Base-by-base conservation (phyloP, 116 monocot genomes). In the Zostera marina region DNA sequence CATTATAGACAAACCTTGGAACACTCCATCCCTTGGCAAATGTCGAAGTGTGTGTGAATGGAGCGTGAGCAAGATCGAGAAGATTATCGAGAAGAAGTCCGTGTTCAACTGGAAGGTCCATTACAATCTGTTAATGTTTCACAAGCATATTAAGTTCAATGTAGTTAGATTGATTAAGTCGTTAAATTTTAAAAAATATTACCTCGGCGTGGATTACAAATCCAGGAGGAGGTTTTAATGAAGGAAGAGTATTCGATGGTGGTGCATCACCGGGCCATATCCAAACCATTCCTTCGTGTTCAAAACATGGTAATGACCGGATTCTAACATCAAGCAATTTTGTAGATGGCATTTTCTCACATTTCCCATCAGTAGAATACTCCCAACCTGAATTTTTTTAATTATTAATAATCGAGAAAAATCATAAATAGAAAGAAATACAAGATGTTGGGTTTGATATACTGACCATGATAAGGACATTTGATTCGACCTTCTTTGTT, bases 11-110 rank as follows among this genome's bases (percentile, higher is more conserved):
- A 26, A 47, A 94, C 94, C 88, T 94, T 67, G 94, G 94, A 60
- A 94, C 88, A 77, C 75, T 76, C 94, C 94, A 94, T 59, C 88
- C 94, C 70, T 85, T 94, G 43, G 88, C 94, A 72, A 94, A 94
- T n/a, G 94, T 94, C 19, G 85, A 74, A 6, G 94, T 96, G 60
- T 96, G 89, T 25, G 89, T 88, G 52, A 96, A 96, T 59, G 89
- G 94, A 56, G 94, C 94, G 76, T 96, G 94, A 54, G 85, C 94
- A 53, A 96, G 78, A 70, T 96, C 88, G 22, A 96, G 73, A 62
- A 96, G 88, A 78, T 96, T 96, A 70, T 96, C 96, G 52, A 96
- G 64, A 44, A 96, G 85, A 63, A 96, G 77, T 24, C 89, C 96
- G 64, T 96, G 96, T 67, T 89, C 96, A 8, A 94, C 79, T 54